Evolutionary conservation across 768 basidiomycete species (phyloP).

Genomic region (Lepiota brunneoincarnata): DNA sequence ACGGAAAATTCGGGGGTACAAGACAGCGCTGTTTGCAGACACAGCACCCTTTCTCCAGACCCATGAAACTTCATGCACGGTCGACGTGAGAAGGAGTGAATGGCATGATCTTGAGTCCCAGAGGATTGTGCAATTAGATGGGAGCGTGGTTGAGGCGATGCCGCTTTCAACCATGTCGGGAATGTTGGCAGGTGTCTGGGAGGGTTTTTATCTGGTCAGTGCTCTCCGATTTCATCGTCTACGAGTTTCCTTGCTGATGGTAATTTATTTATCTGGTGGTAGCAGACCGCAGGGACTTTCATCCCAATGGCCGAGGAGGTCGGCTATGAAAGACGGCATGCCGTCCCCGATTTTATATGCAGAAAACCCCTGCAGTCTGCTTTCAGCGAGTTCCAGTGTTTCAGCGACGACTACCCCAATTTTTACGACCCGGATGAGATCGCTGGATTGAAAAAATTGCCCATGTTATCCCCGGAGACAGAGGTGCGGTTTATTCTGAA

Average conservation of each 20-base stretch:
- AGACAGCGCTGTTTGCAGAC: slow-evolving; percentile 52
- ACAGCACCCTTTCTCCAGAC: slow-evolving; percentile 22
- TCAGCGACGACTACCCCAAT: slow-evolving; percentile 6
- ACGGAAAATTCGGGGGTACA: slow-evolving; percentile 33
- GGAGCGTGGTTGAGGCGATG: background rate
- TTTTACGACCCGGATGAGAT: slow-evolving; percentile 2
- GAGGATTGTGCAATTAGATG: slow-evolving; percentile 13
- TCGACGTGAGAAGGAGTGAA: slow-evolving; percentile 14
- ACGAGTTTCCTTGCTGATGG: background rate
- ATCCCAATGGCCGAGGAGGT: background rate
- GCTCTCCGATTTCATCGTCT: slow-evolving; percentile 8
- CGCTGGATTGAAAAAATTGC: background rate
- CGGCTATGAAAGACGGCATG: slow-evolving; percentile 3
- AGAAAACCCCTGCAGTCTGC: slow-evolving; percentile 22
- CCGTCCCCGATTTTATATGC: slow-evolving; percentile 11
- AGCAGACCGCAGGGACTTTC: slow-evolving; percentile 1
- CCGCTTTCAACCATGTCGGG: slow-evolving; percentile 32
- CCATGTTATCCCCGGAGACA: background rate
- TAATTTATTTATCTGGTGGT: background rate
- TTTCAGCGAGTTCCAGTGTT: slow-evolving; percentile 21
- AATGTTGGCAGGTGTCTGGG: slow-evolving; percentile 55
- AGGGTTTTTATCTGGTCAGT: slow-evolving; percentile 58
- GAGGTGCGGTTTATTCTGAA: background rate
- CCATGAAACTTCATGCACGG: slow-evolving; percentile 19
- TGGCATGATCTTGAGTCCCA: slow-evolving; percentile 18